A percentile compares a stretch with the other conserved stretches of the same genome.
phyloP scores from a whole-genome alignment of 2,329 filamentous ascomycete species.

The Lasiodiplodia sp. region DNA sequence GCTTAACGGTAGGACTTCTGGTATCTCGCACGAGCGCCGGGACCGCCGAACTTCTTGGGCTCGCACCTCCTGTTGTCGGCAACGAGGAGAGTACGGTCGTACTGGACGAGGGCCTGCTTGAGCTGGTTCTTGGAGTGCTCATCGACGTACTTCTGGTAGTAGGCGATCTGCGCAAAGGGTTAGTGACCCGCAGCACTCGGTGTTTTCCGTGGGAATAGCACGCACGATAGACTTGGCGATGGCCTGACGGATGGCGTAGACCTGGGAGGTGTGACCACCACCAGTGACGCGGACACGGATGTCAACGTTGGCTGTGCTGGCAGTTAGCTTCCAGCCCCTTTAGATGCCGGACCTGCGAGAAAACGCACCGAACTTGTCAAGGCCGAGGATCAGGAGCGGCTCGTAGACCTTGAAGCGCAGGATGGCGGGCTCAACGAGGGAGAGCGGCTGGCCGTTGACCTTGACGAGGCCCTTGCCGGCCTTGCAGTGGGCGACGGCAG shows the following conservation, averaged over 20 bases:
- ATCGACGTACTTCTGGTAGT: slow-evolving; percentile 99
- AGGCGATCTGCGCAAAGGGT: slow-evolving; percentile 67
- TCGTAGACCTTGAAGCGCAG: slow-evolving; percentile 99
- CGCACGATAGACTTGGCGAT: slow-evolving; percentile 90
- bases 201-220: slow-evolving; percentile 30
- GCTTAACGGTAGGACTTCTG: slow-evolving; percentile 99
- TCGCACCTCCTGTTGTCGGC: slow-evolving; percentile 99
- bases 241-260: slow-evolving; percentile 98
- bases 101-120: slow-evolving; percentile 95
- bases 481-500: slow-evolving; percentile 93
- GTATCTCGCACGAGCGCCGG: slow-evolving; percentile 93
- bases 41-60: slow-evolving; percentile 98
- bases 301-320: slow-evolving; percentile 75
- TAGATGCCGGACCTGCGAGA: background rate
- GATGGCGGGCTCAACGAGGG: slow-evolving; percentile 93
- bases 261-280: slow-evolving; percentile 96
- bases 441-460: slow-evolving; percentile 97
- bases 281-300: slow-evolving; percentile 96
- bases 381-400: slow-evolving; percentile 93
- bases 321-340: slow-evolving; percentile 33
- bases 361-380: slow-evolving; percentile 84
- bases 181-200: slow-evolving; percentile 18
- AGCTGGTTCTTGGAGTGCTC: slow-evolving; percentile 99
- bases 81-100: slow-evolving; percentile 96
- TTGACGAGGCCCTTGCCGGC: slow-evolving; percentile 90